Evolutionary conservation across 179 eudicot genomes (phyloP).

Genomic region (Camellia oleifera): DNA sequence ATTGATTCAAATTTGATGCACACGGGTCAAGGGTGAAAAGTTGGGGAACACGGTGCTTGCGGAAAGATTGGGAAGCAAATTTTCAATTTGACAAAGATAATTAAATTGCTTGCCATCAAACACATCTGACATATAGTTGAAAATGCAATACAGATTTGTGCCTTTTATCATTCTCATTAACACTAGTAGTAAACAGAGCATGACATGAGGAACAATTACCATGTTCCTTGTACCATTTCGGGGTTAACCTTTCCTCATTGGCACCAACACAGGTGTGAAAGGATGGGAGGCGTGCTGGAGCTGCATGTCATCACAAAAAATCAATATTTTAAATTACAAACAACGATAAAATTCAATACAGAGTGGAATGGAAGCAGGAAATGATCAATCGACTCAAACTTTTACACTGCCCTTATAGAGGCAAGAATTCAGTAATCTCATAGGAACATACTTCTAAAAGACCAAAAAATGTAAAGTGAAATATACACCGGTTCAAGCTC

Average conservation of each 20-base stretch:
- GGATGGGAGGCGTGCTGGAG: conserved; percentile 89
- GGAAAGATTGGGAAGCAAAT: not conserved
- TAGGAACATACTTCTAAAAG: not conserved
- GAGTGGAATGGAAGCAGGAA: conserved; percentile 11
- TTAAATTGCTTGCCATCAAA: not conserved
- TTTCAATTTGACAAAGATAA: not conserved
- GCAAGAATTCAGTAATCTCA: not conserved
- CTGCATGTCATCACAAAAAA: conserved; percentile 40
- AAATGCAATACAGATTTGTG: not conserved
- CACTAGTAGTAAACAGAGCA: not conserved
- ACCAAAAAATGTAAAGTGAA: not conserved
- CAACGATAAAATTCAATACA: not conserved
- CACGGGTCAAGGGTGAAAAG: not conserved
- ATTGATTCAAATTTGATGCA: not conserved
- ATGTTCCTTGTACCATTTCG: conserved; percentile 97
- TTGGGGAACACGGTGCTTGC: not conserved
- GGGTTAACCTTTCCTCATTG: conserved; percentile 81
- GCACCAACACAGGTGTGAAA: conserved; percentile 97
- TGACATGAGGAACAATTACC: conserved; percentile 44
- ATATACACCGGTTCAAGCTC: not conserved
- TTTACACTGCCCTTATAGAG: not conserved
- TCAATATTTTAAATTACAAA: not conserved
- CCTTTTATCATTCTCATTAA: not conserved
- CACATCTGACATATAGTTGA: not conserved
- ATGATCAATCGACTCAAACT: not conserved